A percentile compares a stretch with the other conserved stretches of the same genome.
These are phyloP conservation scores for Quercus phellos DNA, from an alignment of 331 rosid species.

Conservation along the genomic window DNA sequence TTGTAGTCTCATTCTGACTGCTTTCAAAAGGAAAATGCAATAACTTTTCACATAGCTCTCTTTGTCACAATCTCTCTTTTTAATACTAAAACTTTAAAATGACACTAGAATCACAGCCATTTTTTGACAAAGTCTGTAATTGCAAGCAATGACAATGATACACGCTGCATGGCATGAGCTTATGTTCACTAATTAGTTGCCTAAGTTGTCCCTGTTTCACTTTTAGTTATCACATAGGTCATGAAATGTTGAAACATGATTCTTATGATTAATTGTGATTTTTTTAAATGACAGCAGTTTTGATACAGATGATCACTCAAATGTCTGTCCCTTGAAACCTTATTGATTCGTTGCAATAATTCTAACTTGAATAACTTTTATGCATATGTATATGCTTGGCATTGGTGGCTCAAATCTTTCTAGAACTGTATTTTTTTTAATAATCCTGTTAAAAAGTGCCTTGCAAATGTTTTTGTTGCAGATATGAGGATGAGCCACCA, in stretches of 20 bases:
- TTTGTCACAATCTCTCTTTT: too few relatives aligned
- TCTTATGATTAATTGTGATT: not conserved
- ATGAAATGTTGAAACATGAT: not conserved
- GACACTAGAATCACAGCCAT: too few relatives aligned
- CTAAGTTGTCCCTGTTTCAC: not conserved
- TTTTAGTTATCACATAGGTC: not conserved
- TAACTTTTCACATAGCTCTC: too few relatives aligned
- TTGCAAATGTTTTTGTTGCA: slow-evolving; percentile 27
- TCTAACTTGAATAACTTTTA: not conserved
- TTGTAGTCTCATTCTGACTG: too few relatives aligned
- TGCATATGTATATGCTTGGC: not conserved
- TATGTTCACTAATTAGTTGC: not conserved
- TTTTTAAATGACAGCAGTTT: not conserved
- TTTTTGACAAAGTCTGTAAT: too few relatives aligned
- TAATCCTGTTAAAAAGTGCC: not conserved
- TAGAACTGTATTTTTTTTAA: not conserved
- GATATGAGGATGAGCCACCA: slow-evolving; percentile 80
- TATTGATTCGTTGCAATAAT: not conserved
- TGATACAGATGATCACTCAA: not conserved
- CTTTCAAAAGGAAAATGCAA: too few relatives aligned
- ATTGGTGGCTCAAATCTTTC: not conserved
- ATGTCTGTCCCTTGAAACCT: not conserved
- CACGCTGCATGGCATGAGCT: too few relatives aligned
- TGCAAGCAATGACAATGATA: too few relatives aligned
- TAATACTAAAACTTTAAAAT: too few relatives aligned